Percentiles rank a stretch among this genome's conserved stretches.
phyloP scores from a whole-genome alignment of 2,329 filamentous ascomycete genomes.

The Cladorrhinum sp. region DNA sequence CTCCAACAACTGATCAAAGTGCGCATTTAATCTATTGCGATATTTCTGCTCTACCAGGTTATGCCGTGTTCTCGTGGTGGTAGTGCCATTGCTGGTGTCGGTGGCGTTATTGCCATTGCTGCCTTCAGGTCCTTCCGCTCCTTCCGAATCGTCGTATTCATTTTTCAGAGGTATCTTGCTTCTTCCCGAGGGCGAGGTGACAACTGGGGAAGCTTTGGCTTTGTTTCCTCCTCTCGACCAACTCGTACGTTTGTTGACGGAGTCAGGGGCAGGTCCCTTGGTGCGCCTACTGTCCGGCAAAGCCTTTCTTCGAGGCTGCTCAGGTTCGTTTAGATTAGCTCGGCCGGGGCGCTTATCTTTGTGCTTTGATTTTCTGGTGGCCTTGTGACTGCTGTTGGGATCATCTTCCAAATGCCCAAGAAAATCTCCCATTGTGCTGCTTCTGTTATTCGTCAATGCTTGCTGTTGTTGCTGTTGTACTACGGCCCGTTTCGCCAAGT shows the following conservation, averaged over 20 bases:
- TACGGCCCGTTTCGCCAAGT: neutral
- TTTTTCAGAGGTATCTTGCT: neutral
- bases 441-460: neutral
- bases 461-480: neutral
- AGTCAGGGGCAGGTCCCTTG: neutral
- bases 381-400: neutral
- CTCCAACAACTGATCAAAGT: conserved; percentile 21
- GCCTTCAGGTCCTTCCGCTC: neutral
- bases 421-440: neutral
- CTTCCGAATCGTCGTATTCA: neutral
- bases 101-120: neutral
- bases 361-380: neutral
- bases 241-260: neutral
- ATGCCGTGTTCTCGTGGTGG: conserved; percentile 9
- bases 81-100: neutral
- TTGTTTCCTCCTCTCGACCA: neutral
- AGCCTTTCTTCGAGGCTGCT: neutral
- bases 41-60: conserved; percentile 23
- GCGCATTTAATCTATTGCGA: conserved; percentile 20
- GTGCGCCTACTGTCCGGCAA: neutral
- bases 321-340: neutral
- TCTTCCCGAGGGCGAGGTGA: neutral
- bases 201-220: neutral
- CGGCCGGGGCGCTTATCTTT: neutral
- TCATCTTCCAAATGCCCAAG: neutral